A percentile compares a stretch with the other conserved stretches of the same genome.
phyloP scores from a whole-genome alignment of 768 basidiomycete species.

The Psilocybe cubensis region DNA sequence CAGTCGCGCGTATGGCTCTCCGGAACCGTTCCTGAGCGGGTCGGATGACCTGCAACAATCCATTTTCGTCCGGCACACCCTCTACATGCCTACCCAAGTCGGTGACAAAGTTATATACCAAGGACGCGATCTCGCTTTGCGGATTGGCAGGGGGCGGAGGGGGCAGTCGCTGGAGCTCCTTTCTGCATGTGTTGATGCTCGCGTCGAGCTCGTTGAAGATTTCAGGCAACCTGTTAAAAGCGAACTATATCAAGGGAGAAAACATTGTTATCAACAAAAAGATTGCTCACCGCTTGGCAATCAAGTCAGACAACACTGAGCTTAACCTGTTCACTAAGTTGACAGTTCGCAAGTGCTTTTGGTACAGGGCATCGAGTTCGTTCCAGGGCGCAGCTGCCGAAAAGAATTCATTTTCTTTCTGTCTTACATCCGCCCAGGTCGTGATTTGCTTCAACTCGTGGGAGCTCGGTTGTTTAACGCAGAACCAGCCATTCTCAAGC shows the following conservation, averaged over 20 bases:
- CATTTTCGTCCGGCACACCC: slow-evolving; percentile 54
- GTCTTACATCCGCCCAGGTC: slow-evolving; percentile 64
- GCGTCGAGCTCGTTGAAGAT: slow-evolving; percentile 61
- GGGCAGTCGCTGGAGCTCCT: slow-evolving; percentile 38
- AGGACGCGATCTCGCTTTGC: slow-evolving; percentile 53
- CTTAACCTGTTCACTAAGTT: slow-evolving; percentile 64
- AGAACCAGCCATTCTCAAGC: slow-evolving; percentile 62
- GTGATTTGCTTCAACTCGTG: slow-evolving; percentile 51
- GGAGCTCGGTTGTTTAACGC: slow-evolving; percentile 58
- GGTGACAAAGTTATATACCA: slow-evolving; percentile 49
- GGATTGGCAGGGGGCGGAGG: slow-evolving; percentile 59
- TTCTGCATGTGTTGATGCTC: slow-evolving; percentile 42
- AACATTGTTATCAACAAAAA: neutral
- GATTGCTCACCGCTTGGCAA: slow-evolving; percentile 54
- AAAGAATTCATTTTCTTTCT: slow-evolving; percentile 62
- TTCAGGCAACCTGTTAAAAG: slow-evolving; percentile 56
- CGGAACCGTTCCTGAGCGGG: slow-evolving; percentile 53
- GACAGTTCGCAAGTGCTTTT: slow-evolving; percentile 56
- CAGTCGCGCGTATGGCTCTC: slow-evolving; percentile 49
- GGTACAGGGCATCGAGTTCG: slow-evolving; percentile 50
- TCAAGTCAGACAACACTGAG: slow-evolving; percentile 61
- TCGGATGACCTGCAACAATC: slow-evolving; percentile 59
- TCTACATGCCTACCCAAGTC: slow-evolving; percentile 50
- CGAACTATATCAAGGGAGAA: neutral
- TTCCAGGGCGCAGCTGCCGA: slow-evolving; percentile 54